A percentile compares a stretch with the other conserved stretches of the same genome.
Evolutionary conservation across 2,329 filamentous ascomycete species (phyloP).

Genomic region (Arachnomyces sp.): DNA sequence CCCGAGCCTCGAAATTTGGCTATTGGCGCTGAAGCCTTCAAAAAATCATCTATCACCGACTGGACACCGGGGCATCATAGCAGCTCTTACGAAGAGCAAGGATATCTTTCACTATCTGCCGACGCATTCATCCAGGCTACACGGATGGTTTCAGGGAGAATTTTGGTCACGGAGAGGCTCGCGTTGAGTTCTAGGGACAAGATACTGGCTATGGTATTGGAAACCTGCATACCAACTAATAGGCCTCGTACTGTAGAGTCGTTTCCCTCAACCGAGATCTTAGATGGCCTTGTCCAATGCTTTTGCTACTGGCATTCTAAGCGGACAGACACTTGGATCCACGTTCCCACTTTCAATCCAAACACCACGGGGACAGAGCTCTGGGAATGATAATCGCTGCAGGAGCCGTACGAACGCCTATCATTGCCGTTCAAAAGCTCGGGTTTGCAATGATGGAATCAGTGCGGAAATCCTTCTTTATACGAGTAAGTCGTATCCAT

Average conservation of each 20-base stretch:
- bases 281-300: conserved; percentile 34
- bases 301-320: conserved; percentile 24
- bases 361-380: conserved; percentile 29
- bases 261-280: conserved; percentile 33
- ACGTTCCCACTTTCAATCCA: conserved; percentile 30
- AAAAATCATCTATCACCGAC: conserved; percentile 21
- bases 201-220: conserved; percentile 57
- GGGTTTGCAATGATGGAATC: conserved; percentile 38
- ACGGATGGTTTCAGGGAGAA: conserved; percentile 10
- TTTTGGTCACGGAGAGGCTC: conserved; percentile 18
- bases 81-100: conserved; percentile 20
- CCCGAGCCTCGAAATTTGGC: conserved; percentile 13
- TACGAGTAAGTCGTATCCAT: conserved; percentile 51
- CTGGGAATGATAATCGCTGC: conserved; percentile 31
- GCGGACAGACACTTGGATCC: conserved; percentile 37
- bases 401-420: conserved; percentile 31
- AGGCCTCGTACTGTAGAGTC: conserved; percentile 45
- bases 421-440: conserved; percentile 32
- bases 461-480: conserved; percentile 42
- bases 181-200: conserved; percentile 46
- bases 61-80: conserved; percentile 22
- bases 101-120: conserved; percentile 20
- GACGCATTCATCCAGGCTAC: conserved; percentile 18
- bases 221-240: conserved; percentile 47
- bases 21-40: conserved; percentile 22